Evolutionary conservation across 2,329 filamentous ascomycete species (phyloP), one percentile per base, ranked within the genome.

Genomic region (Botrytis tulipae): DNA sequence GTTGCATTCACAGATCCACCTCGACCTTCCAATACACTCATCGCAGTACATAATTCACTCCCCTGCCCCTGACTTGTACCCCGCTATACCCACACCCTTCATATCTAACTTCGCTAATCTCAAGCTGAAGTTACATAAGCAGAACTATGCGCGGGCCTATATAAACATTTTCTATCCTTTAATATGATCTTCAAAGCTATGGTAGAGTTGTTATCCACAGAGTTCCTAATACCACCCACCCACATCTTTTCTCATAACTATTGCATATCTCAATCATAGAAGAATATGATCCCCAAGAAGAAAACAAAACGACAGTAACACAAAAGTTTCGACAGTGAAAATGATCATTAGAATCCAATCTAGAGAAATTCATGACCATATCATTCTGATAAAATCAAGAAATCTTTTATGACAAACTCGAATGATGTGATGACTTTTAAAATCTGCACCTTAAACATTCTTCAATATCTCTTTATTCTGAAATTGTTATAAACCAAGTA

Each of bases 231-330:
- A 8, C 7, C 1, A 42, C 44, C 1, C 18, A 48, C 4, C 25
- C 1, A 12, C 4, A 16, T 54, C 5, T 2, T 1, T 16, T 7
- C 0, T 16, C 2, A 7, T n/a, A 3, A 16, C 25, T 1, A n/a
- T 16, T 54, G 0, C 48, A n/a, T n/a, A 14, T n/a, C 1, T 0
- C 1, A n/a, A n/a, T 12, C 16, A n/a, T 7, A 16, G 3, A 16
- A n/a, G 1, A 16, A n/a, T 7, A 44, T 44, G 25, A 54, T n/a
- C 1, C 10, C 4, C 25, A 16, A 54, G 12, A n/a, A 54, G 12
- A 3, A 54, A 54, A 7, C 10, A 29, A 54, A 16, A 40, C 10
- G 12, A 54, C 14, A 16, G n/a, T 12, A 29, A 54, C 0, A 16
- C 12, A 54, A 1, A 3, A 54, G 2, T 16, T 25, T 4, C 12